Evolutionary conservation across 2,329 filamentous ascomycete species (phyloP).

Genomic region (Aspergillus tanneri): DNA sequence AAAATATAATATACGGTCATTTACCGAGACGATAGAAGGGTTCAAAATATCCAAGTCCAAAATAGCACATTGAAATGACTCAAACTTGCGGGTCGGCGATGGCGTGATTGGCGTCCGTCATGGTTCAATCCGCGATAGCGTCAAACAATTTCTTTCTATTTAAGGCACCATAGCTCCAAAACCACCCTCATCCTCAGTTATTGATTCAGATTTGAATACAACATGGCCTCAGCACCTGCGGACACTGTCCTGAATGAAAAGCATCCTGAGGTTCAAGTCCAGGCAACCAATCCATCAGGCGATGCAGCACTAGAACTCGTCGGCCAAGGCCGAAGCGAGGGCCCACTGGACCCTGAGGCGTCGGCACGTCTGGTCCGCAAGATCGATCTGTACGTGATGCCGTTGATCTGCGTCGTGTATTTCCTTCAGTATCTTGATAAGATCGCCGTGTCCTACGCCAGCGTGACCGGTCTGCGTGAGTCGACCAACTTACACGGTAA

Average conservation of each 20-base stretch:
- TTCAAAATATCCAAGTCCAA: too few relatives aligned
- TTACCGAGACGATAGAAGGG: too few relatives aligned
- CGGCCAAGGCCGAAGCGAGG: not conserved
- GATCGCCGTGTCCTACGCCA: conserved; percentile 26
- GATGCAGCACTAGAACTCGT: conserved; percentile 10
- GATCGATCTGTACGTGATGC: conserved; percentile 32
- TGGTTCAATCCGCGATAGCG: not conserved
- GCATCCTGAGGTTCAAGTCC: conserved; percentile 1
- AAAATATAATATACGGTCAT: too few relatives aligned
- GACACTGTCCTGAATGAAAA: conserved; percentile 11
- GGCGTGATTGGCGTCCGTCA: not conserved
- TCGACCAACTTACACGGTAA: conserved; percentile 41
- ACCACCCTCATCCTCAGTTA: not conserved
- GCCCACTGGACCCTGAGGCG: conserved; percentile 8
- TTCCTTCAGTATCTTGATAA: conserved; percentile 33
- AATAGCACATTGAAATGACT: too few relatives aligned
- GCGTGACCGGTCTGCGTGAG: conserved; percentile 28
- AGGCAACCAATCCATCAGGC: not conserved
- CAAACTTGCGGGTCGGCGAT: too few relatives aligned
- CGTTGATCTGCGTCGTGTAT: conserved; percentile 33
- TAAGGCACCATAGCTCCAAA: too few relatives aligned
- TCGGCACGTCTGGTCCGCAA: conserved; percentile 25
- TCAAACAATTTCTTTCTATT: not conserved
- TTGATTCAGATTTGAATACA: not conserved
- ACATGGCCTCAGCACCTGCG: not conserved